These are phyloP conservation scores for Thermoascus crustaceus DNA, from an alignment of 2,329 filamentous ascomycete genomes.

Conservation along the genomic window DNA sequence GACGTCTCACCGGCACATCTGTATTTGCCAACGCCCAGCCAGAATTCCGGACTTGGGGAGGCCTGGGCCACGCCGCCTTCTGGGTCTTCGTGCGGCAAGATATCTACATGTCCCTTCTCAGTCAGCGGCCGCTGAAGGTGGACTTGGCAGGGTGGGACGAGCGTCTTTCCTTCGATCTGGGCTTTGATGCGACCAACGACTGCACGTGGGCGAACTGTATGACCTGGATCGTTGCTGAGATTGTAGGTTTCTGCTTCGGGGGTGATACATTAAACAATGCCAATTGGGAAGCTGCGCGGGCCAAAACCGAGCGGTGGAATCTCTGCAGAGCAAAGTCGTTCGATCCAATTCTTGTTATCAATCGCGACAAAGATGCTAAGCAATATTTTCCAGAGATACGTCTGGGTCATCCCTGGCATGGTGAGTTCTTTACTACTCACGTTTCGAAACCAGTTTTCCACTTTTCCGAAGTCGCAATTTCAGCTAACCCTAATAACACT, in stretches of 20 bases:
- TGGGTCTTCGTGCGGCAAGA: constrained; percentile 22
- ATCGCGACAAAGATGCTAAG: constrained; percentile 11
- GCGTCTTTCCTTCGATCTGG: constrained; percentile 24
- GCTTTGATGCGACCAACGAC: constrained; percentile 31
- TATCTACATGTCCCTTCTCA: constrained; percentile 25
- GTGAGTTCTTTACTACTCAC: no score
- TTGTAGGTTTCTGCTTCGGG: constrained; percentile 17
- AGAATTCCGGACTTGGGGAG: constrained; percentile 5
- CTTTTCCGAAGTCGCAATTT: no score
- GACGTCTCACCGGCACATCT: constrained; percentile 4
- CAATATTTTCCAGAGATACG: constrained; percentile 15
- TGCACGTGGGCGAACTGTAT: constrained; percentile 37
- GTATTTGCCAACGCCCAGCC: constrained; percentile 20
- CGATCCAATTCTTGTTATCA: constrained; percentile 15
- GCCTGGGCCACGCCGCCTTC: constrained; percentile 18
- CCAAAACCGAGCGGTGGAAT: constrained; percentile 14
- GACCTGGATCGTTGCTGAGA: constrained; percentile 22
- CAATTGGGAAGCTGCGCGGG: constrained; percentile 8
- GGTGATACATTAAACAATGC: constrained; percentile 7
- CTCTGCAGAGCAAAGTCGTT: constrained; percentile 14
- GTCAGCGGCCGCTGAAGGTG: constrained; percentile 19
- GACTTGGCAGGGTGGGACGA: constrained; percentile 14
- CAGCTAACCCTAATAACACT: no score
- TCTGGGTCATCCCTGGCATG: constrained; percentile 17
- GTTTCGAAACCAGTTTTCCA: no score